Conservation (phyloP, 805 yeast genomes). For the Saccharomycopsis fodiens region DNA sequence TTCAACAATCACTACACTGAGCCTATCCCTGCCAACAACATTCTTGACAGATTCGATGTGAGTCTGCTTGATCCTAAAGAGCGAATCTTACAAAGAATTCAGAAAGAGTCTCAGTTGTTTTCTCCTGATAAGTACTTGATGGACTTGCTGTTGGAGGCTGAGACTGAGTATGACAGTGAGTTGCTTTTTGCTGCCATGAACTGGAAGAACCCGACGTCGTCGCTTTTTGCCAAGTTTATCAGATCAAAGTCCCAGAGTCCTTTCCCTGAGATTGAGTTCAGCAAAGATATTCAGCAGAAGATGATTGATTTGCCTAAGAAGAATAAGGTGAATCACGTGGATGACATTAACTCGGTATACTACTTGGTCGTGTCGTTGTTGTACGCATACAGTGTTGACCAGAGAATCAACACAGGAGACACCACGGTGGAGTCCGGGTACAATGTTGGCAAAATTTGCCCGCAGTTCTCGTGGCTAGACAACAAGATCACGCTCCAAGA, state of each 20-base stretch:
- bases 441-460: constrained; percentile 82
- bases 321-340: constrained; percentile 47
- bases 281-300: constrained; percentile 52
- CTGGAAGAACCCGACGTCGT: constrained; percentile 17
- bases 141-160: constrained; percentile 35
- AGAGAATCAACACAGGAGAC: constrained; percentile 58
- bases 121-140: constrained; percentile 11
- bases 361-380: constrained; percentile 57
- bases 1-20: constrained; percentile 42
- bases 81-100: neutral
- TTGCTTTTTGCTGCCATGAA: constrained; percentile 1
- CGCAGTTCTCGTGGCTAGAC: constrained; percentile 72
- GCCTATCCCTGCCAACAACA: neutral
- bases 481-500: constrained; percentile 36
- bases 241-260: constrained; percentile 20
- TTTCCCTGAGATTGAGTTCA: constrained; percentile 42
- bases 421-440: constrained; percentile 84
- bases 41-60: neutral
- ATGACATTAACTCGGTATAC: constrained; percentile 49
- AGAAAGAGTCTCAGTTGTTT: neutral
- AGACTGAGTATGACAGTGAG: constrained; percentile 29
- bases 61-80: neutral
- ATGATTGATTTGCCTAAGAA: constrained; percentile 58
- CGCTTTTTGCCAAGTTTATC: neutral
- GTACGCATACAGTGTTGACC: constrained; percentile 70